Evolutionary conservation across 352 stramenopile species (phyloP), one percentile per base, ranked within the genome.

Genomic region (Phytophthora citrophthora): DNA sequence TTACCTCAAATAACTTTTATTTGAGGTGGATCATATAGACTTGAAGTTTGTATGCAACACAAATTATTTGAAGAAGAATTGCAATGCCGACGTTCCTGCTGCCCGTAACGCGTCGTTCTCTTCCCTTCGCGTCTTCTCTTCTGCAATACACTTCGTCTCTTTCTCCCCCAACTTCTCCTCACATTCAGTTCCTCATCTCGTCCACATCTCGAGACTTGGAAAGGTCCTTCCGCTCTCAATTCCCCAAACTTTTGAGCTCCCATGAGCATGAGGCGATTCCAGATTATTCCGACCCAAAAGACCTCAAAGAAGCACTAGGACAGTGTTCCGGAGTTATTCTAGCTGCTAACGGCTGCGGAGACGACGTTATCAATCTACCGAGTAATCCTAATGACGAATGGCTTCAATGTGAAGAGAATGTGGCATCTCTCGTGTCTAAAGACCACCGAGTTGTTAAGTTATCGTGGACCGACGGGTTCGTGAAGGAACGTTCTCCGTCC

Each of bases 261-360:
- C 48, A 66, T 29, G 54, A 63, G 48, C 52, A 70, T 18, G 67
- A 72, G n/a, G 20, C 57, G 1, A 27, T 70, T n/a, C 75, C 85
- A 9, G 74, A 90, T 46, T 80, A 76, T 45, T 70, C 56, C 45
- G 76, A 77, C 24, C 15, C 54, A 16, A 69, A 66, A 24, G 83
- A 92, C 12, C 27, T 88, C 2, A n/a, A 31, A 29, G 61, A 76
- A 47, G 79, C 76, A 7, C 54, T 90, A 29, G 66, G 76, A 23
- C 27, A 45, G 12, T 90, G 81, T 39, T 59, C 87, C 23, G 79
- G 77, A 9, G 63, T 74, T n/a, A 41, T 92, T 26, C 50, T 89
- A 32, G 74, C 77, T 2, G 65, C 52, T 7, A 72, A 46, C 49
- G 49, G 44, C 39, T 48, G 36, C 24, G 52, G 64, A 66, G 44